Evolutionary conservation across 2,329 filamentous ascomycete genomes (phyloP), one percentile per base, ranked within the genome.

Genomic region (Westerdykella ornata): DNA sequence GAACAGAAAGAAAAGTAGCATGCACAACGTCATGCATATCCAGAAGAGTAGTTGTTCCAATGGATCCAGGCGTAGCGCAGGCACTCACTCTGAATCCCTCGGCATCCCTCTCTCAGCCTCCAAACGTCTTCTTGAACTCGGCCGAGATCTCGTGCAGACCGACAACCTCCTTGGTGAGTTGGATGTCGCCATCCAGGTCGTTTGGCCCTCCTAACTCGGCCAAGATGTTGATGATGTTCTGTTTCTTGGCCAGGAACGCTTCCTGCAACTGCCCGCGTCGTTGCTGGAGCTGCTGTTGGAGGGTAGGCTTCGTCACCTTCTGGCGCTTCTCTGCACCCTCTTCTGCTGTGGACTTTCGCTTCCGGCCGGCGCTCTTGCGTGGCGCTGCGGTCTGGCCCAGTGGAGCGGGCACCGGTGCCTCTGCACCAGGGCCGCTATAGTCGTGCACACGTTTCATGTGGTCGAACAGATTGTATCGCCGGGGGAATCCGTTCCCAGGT

Each of bases 391-490:
- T 42, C 17, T 59, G 56, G 15, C 53, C 52, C n/a, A n/a, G n/a
- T 20, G 50, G 49, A 16, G 41, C 37, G n/a, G 56, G 54, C 3
- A 62, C 57, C 0, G 62, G 64, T 6, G 53, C 49, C 45, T 65
- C 62, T 6, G 53, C 57, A 6, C 57, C 57, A 1, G 61, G 57
- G 26, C 60, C 60, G 31, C 60, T 72, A 57, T 77, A 79, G 51
- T 79, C 76, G 57, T 97, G 90, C 6, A 96, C 89, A 48, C 90
- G 84, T 71, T 88, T 87, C 89, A 96, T 96, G 75, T 97, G 90
- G 70, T 97, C 90, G 67, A 85, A 82, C 40, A 95, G 78, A 70
- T 97, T 97, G 87, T 92, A 97, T 57, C 89, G 84, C 56, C 90
- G 83, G 29, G 89, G 90, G 62, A 97, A 97, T 55, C 90, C 90